Conservation (phyloP, 208 protist species). For the Spongospora subterranea region DNA sequence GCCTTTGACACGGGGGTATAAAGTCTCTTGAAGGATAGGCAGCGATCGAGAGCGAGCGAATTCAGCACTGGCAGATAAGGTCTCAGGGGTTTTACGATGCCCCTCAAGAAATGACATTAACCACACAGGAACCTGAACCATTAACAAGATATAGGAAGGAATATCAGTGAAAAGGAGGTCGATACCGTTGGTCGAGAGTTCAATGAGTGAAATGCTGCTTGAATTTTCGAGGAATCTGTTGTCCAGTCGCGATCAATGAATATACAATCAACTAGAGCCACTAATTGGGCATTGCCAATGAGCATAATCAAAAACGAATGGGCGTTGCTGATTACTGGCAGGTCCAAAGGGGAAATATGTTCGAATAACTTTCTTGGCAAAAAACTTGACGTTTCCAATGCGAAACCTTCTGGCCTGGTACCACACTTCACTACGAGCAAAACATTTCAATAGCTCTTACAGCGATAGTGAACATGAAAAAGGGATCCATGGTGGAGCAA, state of each 20-base stretch:
- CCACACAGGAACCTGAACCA: neutral
- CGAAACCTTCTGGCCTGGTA: neutral
- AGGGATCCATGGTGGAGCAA: conserved; percentile 1
- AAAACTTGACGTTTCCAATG: conserved; percentile 7
- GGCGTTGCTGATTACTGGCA: neutral
- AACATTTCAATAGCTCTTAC: no score
- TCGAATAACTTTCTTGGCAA: conserved; percentile 17
- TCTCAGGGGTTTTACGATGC: neutral
- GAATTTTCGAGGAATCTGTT: neutral
- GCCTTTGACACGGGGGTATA: neutral
- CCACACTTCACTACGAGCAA: neutral
- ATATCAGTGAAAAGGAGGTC: neutral
- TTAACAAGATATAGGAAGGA: neutral
- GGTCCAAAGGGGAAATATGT: neutral
- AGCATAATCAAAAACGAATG: neutral
- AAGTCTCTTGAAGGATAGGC: neutral
- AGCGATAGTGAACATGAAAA: conserved; percentile 5
- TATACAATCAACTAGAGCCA: conserved; percentile 12
- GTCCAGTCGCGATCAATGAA: conserved; percentile 20
- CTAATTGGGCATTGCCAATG: neutral
- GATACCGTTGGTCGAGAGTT: neutral
- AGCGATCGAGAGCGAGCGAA: neutral
- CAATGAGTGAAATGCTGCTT: neutral
- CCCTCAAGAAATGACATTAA: neutral
- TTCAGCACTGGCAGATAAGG: neutral